phyloP scores from a whole-genome alignment of 495 filamentous ascomycete genomes.

The Daldinia decipiens region DNA sequence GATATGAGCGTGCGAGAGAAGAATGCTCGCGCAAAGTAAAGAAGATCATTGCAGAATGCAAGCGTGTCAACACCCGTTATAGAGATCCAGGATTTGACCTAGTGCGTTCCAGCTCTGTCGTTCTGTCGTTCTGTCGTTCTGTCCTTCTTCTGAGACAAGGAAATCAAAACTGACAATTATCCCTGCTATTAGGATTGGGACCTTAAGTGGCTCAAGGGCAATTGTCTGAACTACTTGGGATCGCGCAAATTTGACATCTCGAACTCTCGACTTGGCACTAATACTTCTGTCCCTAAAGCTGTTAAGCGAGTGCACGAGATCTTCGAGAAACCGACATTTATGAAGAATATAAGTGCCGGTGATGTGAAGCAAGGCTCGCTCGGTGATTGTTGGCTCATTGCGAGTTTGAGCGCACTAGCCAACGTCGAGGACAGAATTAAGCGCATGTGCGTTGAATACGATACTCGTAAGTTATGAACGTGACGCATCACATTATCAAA shows the following conservation, averaged over 20 bases:
- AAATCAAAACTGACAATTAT: slow-evolving; percentile 44
- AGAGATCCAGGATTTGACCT: slow-evolving; percentile 87
- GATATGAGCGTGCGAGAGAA: slow-evolving; percentile 78
- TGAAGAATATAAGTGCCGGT: slow-evolving; percentile 76
- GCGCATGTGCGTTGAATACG: slow-evolving; percentile 82
- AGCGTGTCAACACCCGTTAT: slow-evolving; percentile 88
- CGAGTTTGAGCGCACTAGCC: slow-evolving; percentile 83
- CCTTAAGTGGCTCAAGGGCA: slow-evolving; percentile 59
- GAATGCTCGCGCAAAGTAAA: slow-evolving; percentile 83
- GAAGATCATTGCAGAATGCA: slow-evolving; percentile 87
- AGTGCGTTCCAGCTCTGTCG: slow-evolving; percentile 58
- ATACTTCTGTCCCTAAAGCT: slow-evolving; percentile 63
- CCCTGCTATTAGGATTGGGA: slow-evolving; percentile 57
- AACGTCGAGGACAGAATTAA: slow-evolving; percentile 81
- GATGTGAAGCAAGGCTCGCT: slow-evolving; percentile 83
- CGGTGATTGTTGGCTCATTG: slow-evolving; percentile 94
- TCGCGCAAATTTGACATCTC: slow-evolving; percentile 56
- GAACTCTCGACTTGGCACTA: slow-evolving; percentile 52
- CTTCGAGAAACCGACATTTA: slow-evolving; percentile 88
- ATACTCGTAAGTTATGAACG: slow-evolving; percentile 57
- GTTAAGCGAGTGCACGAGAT: slow-evolving; percentile 85
- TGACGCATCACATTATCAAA: neutral
- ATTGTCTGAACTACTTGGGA: slow-evolving; percentile 59
- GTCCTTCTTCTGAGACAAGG: slow-evolving; percentile 38
- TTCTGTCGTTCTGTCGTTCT: too few species aligned